Conservation (phyloP, 805 yeast genomes). For the Candida krabiensis region DNA sequence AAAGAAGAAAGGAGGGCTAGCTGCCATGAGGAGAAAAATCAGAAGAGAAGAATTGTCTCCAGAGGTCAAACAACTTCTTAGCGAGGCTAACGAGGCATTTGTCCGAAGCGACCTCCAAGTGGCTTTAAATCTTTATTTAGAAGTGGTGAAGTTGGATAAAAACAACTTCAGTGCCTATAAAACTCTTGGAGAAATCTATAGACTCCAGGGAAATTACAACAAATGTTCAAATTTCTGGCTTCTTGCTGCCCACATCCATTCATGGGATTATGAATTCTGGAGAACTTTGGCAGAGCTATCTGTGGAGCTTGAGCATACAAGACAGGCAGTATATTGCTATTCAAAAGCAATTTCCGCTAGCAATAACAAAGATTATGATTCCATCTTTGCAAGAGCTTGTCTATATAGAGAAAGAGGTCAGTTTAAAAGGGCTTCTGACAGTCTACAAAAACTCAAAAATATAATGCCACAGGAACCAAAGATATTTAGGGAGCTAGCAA, state of each 20-base stretch:
- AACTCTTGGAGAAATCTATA: constrained; percentile 82
- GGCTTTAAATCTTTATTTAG: constrained; percentile 61
- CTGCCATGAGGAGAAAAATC: constrained; percentile 38
- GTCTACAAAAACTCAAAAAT: constrained; percentile 58
- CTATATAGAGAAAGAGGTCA: constrained; percentile 67
- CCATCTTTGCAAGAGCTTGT: constrained; percentile 62
- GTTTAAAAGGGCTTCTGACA: constrained; percentile 70
- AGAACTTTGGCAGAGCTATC: constrained; percentile 70
- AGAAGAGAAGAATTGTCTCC: constrained; percentile 58
- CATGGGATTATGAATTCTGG: constrained; percentile 79
- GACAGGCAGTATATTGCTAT: constrained; percentile 81
- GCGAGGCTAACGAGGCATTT: constrained; percentile 80
- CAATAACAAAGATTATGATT: constrained; percentile 47
- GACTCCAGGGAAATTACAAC: constrained; percentile 60
- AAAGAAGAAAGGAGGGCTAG: constrained; percentile 36
- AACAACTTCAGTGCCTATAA: constrained; percentile 82
- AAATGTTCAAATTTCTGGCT: constrained; percentile 82
- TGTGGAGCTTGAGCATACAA: constrained; percentile 60
- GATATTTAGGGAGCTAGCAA: constrained; percentile 61
- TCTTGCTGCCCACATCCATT: constrained; percentile 74
- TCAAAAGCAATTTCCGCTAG: constrained; percentile 56
- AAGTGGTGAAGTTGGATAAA: constrained; percentile 76
- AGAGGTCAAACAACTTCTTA: constrained; percentile 63
- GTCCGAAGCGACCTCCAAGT: constrained; percentile 59
- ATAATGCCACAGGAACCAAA: constrained; percentile 59